phyloP scores from a whole-genome alignment of 2,329 filamentous ascomycete species.

The Polytolypa hystricis region DNA sequence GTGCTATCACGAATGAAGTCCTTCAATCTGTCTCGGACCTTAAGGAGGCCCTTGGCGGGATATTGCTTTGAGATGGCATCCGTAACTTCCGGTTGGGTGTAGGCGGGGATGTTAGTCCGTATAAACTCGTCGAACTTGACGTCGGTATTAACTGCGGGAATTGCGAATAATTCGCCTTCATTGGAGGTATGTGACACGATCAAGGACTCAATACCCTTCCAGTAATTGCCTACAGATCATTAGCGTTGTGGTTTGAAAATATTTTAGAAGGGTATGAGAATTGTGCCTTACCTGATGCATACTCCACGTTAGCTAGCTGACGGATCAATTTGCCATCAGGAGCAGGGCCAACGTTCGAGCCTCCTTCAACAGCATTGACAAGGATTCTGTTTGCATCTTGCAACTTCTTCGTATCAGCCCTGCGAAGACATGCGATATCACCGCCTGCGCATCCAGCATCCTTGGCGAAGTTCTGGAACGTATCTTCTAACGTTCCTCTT shows the following conservation, averaged over 20 bases:
- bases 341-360: slow-evolving; percentile 23
- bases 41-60: slow-evolving; percentile 14
- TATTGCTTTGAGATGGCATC: slow-evolving; percentile 21
- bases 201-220: slow-evolving; percentile 20
- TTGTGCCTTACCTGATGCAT: slow-evolving; percentile 17
- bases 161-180: slow-evolving; percentile 22
- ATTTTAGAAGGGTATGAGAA: too few species aligned
- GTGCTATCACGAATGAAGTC: slow-evolving; percentile 25
- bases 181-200: slow-evolving; percentile 26
- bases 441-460: slow-evolving; percentile 23
- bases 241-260: too few species aligned
- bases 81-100: slow-evolving; percentile 19
- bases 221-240: slow-evolving; percentile 19
- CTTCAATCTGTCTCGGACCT: slow-evolving; percentile 19
- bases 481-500: slow-evolving; percentile 15
- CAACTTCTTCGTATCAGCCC: slow-evolving; percentile 14
- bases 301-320: slow-evolving; percentile 23
- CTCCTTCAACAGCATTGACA: slow-evolving; percentile 16
- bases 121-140: slow-evolving; percentile 23
- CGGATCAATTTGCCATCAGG: slow-evolving; percentile 24
- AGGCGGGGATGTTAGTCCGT: slow-evolving; percentile 21
- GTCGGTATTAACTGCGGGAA: slow-evolving; percentile 11
- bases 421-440: slow-evolving; percentile 23
- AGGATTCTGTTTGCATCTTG: slow-evolving; percentile 18
- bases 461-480: slow-evolving; percentile 17